Evolutionary conservation across 805 yeast genomes (phyloP), one percentile per base, ranked within the genome.

Genomic region (Kodamaea kaohsiungensis): DNA sequence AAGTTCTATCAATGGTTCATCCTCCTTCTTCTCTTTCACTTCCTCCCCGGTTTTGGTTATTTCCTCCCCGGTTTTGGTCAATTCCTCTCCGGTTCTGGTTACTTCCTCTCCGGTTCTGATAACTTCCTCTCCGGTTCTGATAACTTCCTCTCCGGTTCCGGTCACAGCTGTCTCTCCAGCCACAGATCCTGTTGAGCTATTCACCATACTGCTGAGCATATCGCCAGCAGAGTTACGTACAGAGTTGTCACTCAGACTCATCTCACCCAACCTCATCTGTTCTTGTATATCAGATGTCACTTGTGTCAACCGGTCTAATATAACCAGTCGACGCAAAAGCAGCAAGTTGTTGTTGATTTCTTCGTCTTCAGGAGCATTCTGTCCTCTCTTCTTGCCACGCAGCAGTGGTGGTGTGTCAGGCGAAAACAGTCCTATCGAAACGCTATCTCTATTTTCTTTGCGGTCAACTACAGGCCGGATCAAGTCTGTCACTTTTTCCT

Each of bases 201-300:
- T 19, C 6, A 8, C 45, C 19, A 40, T 10, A 6, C 22, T 19
- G 12, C 25, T 40, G 7, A 40, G 19, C 25, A 40, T 16, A 13
- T 40, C 25, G 2, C 45, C 45, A 15, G 45, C 45, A 7, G 45
- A 40, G 7, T 30, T 30, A 7, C 48, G 18, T n/a, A 15, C 48
- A n/a, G 25, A 37, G 17, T 22, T n/a, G 15, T 22, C 37, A 7
- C 42, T 64, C 66, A 48, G 55, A 56, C 42, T 56, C 65, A 51
- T 56, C 30, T 39, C 27, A 25, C 64, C 48, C 6, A 68, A 57
- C 22, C 55, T 53, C 35, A 60, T 33, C 51, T 67, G 72, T 38
- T 72, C 70, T 53, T 70, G 69, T 12, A 73, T 70, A 52, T 71
- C 76, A 12, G 69, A 64, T 1, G 79, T 75, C 12, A 75, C 74